A percentile compares a stretch with the other conserved stretches of the same genome.
Evolutionary conservation across 1,284 basidiomycete species (phyloP).

Genomic region (Sporisorium scitamineum): DNA sequence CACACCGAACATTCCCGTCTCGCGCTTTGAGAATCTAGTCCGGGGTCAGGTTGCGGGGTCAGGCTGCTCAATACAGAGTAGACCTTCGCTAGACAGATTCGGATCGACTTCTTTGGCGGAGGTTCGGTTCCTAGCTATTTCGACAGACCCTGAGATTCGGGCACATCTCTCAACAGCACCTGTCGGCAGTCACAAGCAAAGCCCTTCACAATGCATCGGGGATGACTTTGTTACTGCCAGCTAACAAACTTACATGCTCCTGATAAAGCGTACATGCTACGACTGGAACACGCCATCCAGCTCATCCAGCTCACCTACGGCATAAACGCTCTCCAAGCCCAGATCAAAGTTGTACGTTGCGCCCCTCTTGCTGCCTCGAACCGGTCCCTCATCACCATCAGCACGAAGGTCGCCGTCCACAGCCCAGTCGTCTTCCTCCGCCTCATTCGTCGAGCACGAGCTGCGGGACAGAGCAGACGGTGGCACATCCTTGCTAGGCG

Average conservation of each 20-base stretch:
- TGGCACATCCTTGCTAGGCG: conserved; percentile 33
- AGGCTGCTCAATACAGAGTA: background rate
- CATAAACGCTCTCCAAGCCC: conserved; percentile 69
- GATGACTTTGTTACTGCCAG: background rate
- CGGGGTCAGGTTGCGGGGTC: background rate
- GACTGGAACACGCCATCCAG: conserved; percentile 48
- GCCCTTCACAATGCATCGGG: background rate
- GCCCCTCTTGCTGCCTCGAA: conserved; percentile 57
- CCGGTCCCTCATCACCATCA: conserved; percentile 1
- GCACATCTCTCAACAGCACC: background rate
- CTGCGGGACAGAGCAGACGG: conserved; percentile 28
- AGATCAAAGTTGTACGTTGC: conserved; percentile 70
- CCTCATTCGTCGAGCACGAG: conserved; percentile 3
- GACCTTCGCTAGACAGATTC: background rate
- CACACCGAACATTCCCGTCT: background rate
- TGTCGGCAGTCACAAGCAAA: background rate
- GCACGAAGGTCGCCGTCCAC: conserved; percentile 34
- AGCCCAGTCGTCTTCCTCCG: conserved; percentile 33
- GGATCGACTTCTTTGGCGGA: background rate
- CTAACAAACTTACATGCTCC: background rate
- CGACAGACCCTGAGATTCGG: no score
- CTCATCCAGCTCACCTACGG: conserved; percentile 57
- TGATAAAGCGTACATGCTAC: background rate
- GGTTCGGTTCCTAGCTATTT: background rate
- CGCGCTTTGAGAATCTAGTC: no score